Percentiles rank a stretch among this genome's conserved stretches.
Evolutionary conservation across 2,329 filamentous ascomycete genomes (phyloP).

Genomic region (Colletotrichum falcatum): DNA sequence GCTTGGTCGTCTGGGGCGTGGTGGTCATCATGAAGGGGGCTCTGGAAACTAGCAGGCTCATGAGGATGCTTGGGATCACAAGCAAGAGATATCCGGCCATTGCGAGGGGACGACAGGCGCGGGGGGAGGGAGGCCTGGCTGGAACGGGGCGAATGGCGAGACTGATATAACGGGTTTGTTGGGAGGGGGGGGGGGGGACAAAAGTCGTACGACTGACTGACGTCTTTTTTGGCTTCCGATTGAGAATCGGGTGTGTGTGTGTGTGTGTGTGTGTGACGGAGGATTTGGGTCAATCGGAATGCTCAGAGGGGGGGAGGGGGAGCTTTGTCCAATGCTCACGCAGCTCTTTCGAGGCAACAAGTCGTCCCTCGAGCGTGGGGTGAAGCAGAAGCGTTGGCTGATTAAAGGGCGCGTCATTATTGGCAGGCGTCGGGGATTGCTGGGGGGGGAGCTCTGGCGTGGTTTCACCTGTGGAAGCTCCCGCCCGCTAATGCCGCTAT

Average conservation of each 20-base stretch:
- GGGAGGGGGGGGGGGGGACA: neutral
- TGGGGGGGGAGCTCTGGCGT: slow-evolving; percentile 38
- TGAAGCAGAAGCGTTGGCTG: slow-evolving; percentile 20
- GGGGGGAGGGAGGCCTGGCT: no score
- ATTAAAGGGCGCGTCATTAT: slow-evolving; percentile 36
- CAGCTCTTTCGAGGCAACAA: no score
- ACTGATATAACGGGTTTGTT: slow-evolving; percentile 11
- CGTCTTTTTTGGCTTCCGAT: slow-evolving; percentile 10
- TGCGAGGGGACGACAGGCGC: slow-evolving; percentile 25
- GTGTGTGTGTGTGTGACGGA: slow-evolving; percentile 16
- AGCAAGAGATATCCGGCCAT: slow-evolving; percentile 45
- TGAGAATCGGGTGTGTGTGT: slow-evolving; percentile 2
- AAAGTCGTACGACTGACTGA: slow-evolving; percentile 33
- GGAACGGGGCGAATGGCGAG: neutral
- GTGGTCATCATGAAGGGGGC: slow-evolving; percentile 53
- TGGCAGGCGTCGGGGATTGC: slow-evolving; percentile 29
- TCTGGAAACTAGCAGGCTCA: slow-evolving; percentile 49
- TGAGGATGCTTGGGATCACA: slow-evolving; percentile 47
- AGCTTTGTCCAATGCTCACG: slow-evolving; percentile 19
- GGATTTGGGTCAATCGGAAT: neutral
- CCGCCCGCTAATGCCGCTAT: slow-evolving; percentile 38
- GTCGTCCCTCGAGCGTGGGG: neutral
- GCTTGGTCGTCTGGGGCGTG: slow-evolving; percentile 48
- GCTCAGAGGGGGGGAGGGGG: neutral
- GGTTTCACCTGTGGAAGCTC: slow-evolving; percentile 37